Conservation (phyloP, 768 basidiomycete genomes). For the Phanerochaete sordida region DNA sequence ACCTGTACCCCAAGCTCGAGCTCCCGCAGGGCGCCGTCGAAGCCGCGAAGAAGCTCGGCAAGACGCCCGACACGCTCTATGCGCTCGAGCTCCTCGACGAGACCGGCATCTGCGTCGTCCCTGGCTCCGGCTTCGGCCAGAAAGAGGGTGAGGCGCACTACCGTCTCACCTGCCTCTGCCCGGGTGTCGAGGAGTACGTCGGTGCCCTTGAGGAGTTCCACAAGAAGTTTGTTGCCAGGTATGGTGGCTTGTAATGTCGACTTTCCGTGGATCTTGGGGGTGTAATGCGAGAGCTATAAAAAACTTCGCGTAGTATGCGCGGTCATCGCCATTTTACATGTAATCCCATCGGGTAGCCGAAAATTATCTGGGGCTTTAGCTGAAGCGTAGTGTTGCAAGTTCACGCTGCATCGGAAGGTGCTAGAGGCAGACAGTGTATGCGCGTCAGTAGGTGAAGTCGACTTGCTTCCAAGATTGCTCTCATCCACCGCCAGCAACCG, state of each 20-base stretch:
- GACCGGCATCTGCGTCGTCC: constrained; percentile 92
- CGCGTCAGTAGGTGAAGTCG: no score
- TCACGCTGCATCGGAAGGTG: no score
- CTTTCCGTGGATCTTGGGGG: not conserved
- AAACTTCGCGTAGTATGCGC: not conserved
- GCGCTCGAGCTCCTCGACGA: constrained; percentile 77
- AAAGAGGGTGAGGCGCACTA: constrained; percentile 88
- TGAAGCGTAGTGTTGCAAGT: no score
- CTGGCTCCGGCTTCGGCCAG: constrained; percentile 94
- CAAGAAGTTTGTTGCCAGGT: constrained; percentile 52
- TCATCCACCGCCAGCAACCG: no score
- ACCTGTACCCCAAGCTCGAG: constrained; percentile 83
- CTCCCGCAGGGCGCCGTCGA: constrained; percentile 71
- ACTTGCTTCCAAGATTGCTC: no score
- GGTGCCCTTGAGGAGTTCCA: constrained; percentile 79
- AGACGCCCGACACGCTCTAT: constrained; percentile 88
- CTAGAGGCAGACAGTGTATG: no score
- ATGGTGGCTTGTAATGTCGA: constrained; percentile 21
- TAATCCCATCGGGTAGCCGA: no score
- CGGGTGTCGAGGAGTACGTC: constrained; percentile 92
- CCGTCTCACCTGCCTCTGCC: constrained; percentile 90
- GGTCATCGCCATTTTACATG: not conserved
- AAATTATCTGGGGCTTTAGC: no score
- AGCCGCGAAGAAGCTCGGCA: constrained; percentile 67
- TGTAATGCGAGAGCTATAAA: not conserved